These are phyloP conservation scores for Gracilaria gracilis DNA, from an alignment of 23 red algal species.

Conservation along the genomic window DNA sequence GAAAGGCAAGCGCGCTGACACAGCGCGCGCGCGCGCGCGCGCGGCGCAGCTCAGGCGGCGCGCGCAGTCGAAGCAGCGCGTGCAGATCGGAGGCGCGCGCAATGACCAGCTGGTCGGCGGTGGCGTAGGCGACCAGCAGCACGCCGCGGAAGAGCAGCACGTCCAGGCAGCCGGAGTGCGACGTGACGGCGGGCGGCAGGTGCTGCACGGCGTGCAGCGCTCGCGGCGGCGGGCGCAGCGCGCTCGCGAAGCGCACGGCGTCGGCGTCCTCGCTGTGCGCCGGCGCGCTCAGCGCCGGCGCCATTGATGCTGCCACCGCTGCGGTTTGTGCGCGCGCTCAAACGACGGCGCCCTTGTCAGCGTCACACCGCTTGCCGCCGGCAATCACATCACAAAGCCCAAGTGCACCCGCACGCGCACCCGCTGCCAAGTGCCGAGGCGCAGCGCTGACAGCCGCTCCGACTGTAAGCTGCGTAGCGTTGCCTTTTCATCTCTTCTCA, in stretches of 20 bases:
- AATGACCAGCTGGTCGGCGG: conserved; percentile 61
- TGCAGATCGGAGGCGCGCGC: conserved; percentile 76
- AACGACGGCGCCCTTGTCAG: not conserved
- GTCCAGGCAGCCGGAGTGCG: conserved; percentile 47
- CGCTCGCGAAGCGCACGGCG: conserved; percentile 28
- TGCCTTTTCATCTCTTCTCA: too few relatives aligned
- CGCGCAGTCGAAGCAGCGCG: conserved; percentile 40
- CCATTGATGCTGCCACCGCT: not conserved
- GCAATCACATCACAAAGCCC: too few relatives aligned
- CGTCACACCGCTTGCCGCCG: too few relatives aligned
- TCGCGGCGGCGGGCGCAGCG: conserved; percentile 50
- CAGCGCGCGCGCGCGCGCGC: not conserved
- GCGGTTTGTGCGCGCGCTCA: not conserved
- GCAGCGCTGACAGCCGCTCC: too few relatives aligned
- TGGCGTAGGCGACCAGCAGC: conserved; percentile 67
- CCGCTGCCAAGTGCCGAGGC: too few relatives aligned
- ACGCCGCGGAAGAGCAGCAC: conserved; percentile 64
- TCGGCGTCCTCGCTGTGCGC: conserved; percentile 56
- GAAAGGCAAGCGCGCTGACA: conserved; percentile 62
- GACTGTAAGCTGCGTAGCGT: too few relatives aligned
- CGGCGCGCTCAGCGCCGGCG: conserved; percentile 11
- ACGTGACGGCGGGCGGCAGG: conserved; percentile 39
- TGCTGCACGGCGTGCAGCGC: conserved; percentile 31
- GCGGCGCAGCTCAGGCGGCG: not conserved
- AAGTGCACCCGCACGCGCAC: too few relatives aligned